phyloP scores from a whole-genome alignment of 768 basidiomycete species.

The Phaffia australis region DNA sequence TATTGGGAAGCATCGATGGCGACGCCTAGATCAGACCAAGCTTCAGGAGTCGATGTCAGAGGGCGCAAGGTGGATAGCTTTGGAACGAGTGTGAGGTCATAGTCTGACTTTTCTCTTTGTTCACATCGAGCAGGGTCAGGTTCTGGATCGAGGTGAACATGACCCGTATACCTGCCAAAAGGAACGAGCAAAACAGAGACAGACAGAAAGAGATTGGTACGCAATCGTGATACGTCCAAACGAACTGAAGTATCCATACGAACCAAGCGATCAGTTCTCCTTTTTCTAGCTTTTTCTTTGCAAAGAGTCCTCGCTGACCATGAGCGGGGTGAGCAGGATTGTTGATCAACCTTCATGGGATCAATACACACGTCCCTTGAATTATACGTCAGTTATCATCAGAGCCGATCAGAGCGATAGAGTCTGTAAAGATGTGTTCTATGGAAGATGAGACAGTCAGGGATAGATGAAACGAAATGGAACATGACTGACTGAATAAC shows the following conservation, averaged over 20 bases:
- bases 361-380: too few relatives aligned
- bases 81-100: conserved; percentile 17
- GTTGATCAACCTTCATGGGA: conserved; percentile 2
- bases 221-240: too few relatives aligned
- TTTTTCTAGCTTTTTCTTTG: conserved; percentile 11
- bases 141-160: conserved; percentile 21
- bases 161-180: conserved; percentile 13
- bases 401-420: too few relatives aligned
- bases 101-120: conserved; percentile 12
- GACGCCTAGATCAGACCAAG: conserved; percentile 7
- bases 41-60: not conserved
- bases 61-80: conserved; percentile 6
- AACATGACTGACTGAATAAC: conserved; percentile 2
- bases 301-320: conserved; percentile 24
- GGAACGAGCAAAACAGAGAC: not conserved
- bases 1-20: conserved; percentile 12
- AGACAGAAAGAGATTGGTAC: not conserved
- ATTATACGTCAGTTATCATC: too few relatives aligned
- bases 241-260: not conserved
- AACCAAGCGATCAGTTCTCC: conserved; percentile 25
- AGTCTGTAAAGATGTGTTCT: too few relatives aligned
- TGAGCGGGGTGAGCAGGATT: conserved; percentile 14
- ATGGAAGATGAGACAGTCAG: too few relatives aligned
- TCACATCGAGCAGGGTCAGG: conserved; percentile 3
- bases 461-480: too few relatives aligned